These are phyloP conservation scores for Mycena latifolia DNA, from an alignment of 768 basidiomycete species.

Conservation along the genomic window DNA sequence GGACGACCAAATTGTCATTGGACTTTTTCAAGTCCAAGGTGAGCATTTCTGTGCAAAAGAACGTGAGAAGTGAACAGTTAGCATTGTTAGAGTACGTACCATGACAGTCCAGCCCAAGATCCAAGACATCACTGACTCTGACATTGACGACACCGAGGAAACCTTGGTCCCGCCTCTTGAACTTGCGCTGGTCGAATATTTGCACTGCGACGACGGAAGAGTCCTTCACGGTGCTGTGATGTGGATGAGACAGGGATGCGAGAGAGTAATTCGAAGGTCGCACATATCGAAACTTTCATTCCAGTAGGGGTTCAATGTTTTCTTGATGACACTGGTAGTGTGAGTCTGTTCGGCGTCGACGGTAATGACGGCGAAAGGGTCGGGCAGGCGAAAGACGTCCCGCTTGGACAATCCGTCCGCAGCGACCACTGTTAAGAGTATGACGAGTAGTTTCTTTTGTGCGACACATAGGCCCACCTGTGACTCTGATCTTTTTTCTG, in stretches of 20 bases:
- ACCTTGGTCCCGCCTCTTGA: constrained; percentile 98
- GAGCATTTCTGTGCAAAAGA: constrained; percentile 81
- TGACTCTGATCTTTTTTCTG: constrained; percentile 83
- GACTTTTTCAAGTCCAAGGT: constrained; percentile 98
- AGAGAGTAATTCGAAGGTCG: constrained; percentile 40
- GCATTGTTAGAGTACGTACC: constrained; percentile 65
- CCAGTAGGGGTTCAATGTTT: constrained; percentile 96
- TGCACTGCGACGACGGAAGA: constrained; percentile 98
- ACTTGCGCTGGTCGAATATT: constrained; percentile 99
- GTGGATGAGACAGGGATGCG: constrained; percentile 16
- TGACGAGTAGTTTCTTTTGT: constrained; percentile 10
- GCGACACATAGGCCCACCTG: constrained; percentile 61
- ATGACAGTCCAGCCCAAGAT: constrained; percentile 93
- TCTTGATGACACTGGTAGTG: constrained; percentile 97
- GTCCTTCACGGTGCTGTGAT: constrained; percentile 89
- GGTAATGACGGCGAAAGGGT: constrained; percentile 98
- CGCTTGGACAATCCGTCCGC: constrained; percentile 95
- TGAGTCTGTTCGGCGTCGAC: constrained; percentile 98
- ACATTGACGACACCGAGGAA: constrained; percentile 98
- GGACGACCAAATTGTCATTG: constrained; percentile 98
- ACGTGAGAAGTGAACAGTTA: not conserved
- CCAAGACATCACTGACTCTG: constrained; percentile 89
- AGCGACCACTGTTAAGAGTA: constrained; percentile 79
- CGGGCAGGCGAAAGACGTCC: constrained; percentile 95
- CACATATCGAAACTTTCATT: constrained; percentile 99